These are phyloP conservation scores for Caryocar brasiliense DNA, from an alignment of 441 rosid species.

Conservation along the genomic window DNA sequence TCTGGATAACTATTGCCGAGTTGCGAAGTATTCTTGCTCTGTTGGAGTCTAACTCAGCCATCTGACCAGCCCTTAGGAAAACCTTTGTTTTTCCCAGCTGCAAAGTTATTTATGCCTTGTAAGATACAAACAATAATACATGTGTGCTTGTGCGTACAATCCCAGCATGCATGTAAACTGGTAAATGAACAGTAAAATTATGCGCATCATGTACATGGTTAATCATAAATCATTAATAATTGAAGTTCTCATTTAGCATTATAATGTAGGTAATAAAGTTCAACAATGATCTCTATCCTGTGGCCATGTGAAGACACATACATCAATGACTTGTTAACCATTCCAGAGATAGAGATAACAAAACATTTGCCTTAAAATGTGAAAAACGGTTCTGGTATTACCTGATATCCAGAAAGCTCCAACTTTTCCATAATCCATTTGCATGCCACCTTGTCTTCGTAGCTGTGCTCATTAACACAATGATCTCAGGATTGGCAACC, in stretches of 20 bases:
- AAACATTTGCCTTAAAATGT: background rate
- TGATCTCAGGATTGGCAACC: slow-evolving; percentile 11
- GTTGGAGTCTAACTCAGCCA: slow-evolving; percentile 76
- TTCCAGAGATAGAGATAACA: background rate
- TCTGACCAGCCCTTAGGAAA: slow-evolving; percentile 74
- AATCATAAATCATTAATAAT: background rate
- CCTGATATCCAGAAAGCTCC: slow-evolving; percentile 66
- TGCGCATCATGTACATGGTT: background rate
- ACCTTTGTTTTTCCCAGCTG: slow-evolving; percentile 78
- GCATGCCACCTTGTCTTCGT: slow-evolving; percentile 66
- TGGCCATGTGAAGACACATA: too few relatives aligned
- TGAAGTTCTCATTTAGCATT: too few relatives aligned
- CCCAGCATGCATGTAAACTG: background rate
- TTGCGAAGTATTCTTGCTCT: slow-evolving; percentile 41
- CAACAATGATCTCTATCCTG: too few relatives aligned
- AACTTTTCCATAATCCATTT: slow-evolving; percentile 61
- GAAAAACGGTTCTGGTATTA: slow-evolving; percentile 12
- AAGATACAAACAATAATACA: background rate
- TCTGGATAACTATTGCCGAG: slow-evolving; percentile 62
- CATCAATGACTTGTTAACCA: too few relatives aligned
- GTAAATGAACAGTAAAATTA: background rate
- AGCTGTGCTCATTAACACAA: slow-evolving; percentile 34
- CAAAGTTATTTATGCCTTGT: slow-evolving; percentile 16
- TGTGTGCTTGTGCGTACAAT: background rate
- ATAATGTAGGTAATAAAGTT: too few relatives aligned